These are phyloP conservation scores for Cercospora sesami DNA, from an alignment of 2,329 filamentous ascomycete genomes.

Conservation along the genomic window DNA sequence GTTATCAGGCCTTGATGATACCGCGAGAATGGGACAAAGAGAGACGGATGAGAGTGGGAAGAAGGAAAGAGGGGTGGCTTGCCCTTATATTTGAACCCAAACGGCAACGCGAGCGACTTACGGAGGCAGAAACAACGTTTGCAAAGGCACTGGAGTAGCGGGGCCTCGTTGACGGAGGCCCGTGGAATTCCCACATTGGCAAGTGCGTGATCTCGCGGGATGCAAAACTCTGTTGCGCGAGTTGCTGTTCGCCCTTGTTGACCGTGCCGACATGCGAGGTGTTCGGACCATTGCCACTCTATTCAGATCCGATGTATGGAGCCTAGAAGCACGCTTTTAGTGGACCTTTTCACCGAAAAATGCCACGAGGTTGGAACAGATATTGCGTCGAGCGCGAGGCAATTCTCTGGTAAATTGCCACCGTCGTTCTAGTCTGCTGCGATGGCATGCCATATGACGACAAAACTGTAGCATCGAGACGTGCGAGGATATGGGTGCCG, in stretches of 20 bases:
- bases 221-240: slow-evolving; percentile 18
- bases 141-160: slow-evolving; percentile 24
- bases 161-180: slow-evolving; percentile 24
- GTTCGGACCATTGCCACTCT: slow-evolving; percentile 21
- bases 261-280: slow-evolving; percentile 17
- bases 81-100: slow-evolving; percentile 16
- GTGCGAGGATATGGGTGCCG: not conserved
- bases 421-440: slow-evolving; percentile 1
- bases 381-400: slow-evolving; percentile 3
- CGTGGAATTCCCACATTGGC: slow-evolving; percentile 24
- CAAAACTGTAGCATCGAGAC: not conserved
- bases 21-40: slow-evolving; percentile 3
- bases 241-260: slow-evolving; percentile 14
- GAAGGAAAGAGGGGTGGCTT: not conserved
- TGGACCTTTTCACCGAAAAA: slow-evolving; percentile 17
- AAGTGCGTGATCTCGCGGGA: slow-evolving; percentile 19
- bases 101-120: slow-evolving; percentile 2
- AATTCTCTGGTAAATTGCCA: slow-evolving; percentile 4
- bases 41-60: slow-evolving; percentile 6
- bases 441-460: not conserved
- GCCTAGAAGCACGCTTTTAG: slow-evolving; percentile 12
- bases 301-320: slow-evolving; percentile 22
- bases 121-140: slow-evolving; percentile 2
- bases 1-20: slow-evolving; percentile 10
- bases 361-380: slow-evolving; percentile 12